These are phyloP conservation scores for Acanthamoeba lenticulata DNA, from an alignment of 208 protist species.

Conservation along the genomic window DNA sequence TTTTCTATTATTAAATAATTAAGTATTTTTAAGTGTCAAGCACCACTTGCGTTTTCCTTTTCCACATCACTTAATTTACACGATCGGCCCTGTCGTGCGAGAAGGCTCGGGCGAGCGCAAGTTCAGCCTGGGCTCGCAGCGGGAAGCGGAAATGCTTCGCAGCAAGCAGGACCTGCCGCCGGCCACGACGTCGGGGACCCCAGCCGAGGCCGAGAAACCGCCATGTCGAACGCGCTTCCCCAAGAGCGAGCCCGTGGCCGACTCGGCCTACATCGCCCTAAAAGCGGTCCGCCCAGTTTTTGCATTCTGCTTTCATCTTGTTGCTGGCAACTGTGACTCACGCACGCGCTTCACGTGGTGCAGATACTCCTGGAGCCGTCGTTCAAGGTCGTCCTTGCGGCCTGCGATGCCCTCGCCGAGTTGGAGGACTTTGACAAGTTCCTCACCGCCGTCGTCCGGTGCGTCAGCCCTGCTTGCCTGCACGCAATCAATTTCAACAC, in stretches of 20 bases:
- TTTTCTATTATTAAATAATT: too few relatives aligned
- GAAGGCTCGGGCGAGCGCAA: not conserved
- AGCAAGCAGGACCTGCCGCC: not conserved
- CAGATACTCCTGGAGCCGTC: not conserved
- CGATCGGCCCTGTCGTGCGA: not conserved
- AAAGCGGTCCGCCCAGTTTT: not conserved
- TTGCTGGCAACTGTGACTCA: too few relatives aligned
- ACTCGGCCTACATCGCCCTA: not conserved
- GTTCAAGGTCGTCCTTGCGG: not conserved
- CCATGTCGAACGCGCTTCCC: too few relatives aligned
- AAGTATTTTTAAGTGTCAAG: too few relatives aligned
- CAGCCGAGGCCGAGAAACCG: not conserved
- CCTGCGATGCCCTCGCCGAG: constrained; percentile 14
- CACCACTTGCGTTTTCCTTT: not conserved
- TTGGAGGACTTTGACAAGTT: not conserved
- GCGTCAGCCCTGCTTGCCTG: not conserved
- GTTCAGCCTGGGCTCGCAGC: not conserved
- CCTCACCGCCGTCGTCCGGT: not conserved
- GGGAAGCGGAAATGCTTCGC: not conserved
- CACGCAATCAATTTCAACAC: not conserved
- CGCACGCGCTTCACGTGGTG: not conserved
- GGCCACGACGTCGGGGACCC: too few relatives aligned
- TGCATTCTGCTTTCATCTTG: not conserved
- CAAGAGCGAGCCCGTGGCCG: not conserved
- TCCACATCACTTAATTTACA: too few relatives aligned